phyloP scores from a whole-genome alignment of 2,329 filamentous ascomycete species.

The Neonectria coccinea region DNA sequence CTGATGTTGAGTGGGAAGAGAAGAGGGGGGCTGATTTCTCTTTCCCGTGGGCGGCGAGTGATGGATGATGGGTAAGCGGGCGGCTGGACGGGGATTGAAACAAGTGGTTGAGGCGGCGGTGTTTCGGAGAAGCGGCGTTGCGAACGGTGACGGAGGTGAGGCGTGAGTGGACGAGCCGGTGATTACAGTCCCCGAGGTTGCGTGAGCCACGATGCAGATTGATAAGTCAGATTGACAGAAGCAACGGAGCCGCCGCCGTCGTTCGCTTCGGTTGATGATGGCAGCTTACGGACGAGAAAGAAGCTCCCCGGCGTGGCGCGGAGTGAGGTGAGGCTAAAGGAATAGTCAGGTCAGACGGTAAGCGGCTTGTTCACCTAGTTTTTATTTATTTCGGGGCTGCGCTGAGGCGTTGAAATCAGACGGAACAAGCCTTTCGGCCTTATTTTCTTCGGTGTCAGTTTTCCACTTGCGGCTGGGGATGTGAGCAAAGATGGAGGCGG shows the following conservation, averaged over 20 bases:
- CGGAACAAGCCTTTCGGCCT: background rate
- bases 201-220: slow-evolving; percentile 1
- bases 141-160: background rate
- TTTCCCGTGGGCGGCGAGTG: background rate
- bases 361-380: background rate
- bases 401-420: background rate
- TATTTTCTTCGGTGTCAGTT: background rate
- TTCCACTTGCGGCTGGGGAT: background rate
- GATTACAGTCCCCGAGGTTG: background rate
- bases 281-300: too few relatives aligned
- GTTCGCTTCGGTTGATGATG: background rate
- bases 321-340: background rate
- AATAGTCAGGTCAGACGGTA: background rate
- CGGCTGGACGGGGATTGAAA: background rate
- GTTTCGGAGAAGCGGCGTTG: background rate
- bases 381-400: slow-evolving; percentile 2
- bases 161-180: background rate
- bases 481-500: background rate
- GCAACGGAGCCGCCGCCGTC: background rate
- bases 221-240: background rate
- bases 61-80: slow-evolving; percentile 4
- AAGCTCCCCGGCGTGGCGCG: background rate
- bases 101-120: background rate
- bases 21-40: background rate
- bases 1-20: background rate